Conservation (phyloP, 139 green algal genomes). For the Micractinium conductrix region DNA sequence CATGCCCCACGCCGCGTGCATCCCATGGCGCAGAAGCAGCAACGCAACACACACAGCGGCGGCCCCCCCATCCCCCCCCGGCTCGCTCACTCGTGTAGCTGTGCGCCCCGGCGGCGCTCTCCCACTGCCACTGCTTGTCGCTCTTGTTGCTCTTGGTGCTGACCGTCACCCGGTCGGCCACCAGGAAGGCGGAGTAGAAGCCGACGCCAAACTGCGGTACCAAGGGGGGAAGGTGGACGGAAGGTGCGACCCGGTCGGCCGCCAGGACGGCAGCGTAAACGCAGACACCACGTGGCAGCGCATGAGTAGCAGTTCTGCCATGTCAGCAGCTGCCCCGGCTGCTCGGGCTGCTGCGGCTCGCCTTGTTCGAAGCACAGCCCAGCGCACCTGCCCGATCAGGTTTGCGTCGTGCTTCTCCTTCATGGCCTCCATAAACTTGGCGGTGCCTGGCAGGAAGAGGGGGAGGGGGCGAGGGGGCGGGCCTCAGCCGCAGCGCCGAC, state of each 20-base stretch:
- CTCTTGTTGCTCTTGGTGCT: constrained; percentile 81
- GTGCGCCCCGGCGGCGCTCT: constrained; percentile 85
- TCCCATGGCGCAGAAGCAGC: too few relatives aligned
- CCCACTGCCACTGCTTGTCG: constrained; percentile 88
- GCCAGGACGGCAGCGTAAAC: constrained; percentile 97
- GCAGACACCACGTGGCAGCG: constrained; percentile 96
- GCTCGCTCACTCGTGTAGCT: constrained; percentile 68
- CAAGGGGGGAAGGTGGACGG: neutral
- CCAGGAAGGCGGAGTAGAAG: constrained; percentile 98
- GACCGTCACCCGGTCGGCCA: constrained; percentile 83
- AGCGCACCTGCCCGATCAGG: constrained; percentile 85
- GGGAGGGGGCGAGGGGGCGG: too few relatives aligned
- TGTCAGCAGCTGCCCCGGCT: too few relatives aligned
- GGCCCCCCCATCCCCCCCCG: too few relatives aligned
- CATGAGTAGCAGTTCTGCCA: too few relatives aligned
- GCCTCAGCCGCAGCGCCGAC: too few relatives aligned
- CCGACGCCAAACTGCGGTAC: constrained; percentile 95
- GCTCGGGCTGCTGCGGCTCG: too few relatives aligned
- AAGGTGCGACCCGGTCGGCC: constrained; percentile 53
- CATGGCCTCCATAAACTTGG: constrained; percentile 98
- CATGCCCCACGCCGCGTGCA: too few relatives aligned
- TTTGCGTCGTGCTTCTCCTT: constrained; percentile 89
- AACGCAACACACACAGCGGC: neutral
- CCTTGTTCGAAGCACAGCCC: too few relatives aligned
- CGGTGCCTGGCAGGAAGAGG: constrained; percentile 66